These are phyloP conservation scores for Boehmeria nivea DNA, from an alignment of 306 rosid genomes.

Conservation along the genomic window DNA sequence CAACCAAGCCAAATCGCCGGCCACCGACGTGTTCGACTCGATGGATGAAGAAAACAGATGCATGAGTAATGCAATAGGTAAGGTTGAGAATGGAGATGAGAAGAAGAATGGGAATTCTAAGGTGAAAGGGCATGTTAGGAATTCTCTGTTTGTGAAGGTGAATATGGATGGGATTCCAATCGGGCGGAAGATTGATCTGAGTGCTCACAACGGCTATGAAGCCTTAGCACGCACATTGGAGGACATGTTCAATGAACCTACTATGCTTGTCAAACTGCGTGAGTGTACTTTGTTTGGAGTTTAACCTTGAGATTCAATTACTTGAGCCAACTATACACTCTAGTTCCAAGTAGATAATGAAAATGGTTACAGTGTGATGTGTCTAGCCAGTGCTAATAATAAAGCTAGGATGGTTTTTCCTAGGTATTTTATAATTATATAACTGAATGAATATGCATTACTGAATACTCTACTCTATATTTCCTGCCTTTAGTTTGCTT, in stretches of 20 bases:
- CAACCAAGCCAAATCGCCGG: slow-evolving; percentile 50
- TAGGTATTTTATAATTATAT: no score
- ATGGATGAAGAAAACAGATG: slow-evolving; percentile 37
- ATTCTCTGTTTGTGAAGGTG: slow-evolving; percentile 73
- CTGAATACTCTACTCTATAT: no score
- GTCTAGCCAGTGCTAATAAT: no score
- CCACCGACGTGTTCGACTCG: slow-evolving; percentile 44
- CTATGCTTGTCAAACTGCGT: slow-evolving; percentile 45
- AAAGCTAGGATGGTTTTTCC: no score
- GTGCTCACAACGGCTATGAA: slow-evolving; percentile 68
- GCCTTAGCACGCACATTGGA: slow-evolving; percentile 62
- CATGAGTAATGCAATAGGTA: slow-evolving; percentile 24
- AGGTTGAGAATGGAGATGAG: slow-evolving; percentile 32
- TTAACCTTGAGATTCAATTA: slow-evolving; percentile 7
- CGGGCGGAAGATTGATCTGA: slow-evolving; percentile 88
- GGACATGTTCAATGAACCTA: slow-evolving; percentile 71
- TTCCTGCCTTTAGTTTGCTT: no score
- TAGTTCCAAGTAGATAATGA: neutral
- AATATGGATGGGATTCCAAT: slow-evolving; percentile 84
- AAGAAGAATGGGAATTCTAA: slow-evolving; percentile 34
- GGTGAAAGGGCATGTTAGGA: slow-evolving; percentile 40
- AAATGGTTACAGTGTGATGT: no score
- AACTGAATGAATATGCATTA: no score
- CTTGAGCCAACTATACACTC: neutral
- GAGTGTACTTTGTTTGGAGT: slow-evolving; percentile 22